These are phyloP conservation scores for Diutina mesorugosa DNA, from an alignment of 1,139 yeast genomes.

Conservation along the genomic window DNA sequence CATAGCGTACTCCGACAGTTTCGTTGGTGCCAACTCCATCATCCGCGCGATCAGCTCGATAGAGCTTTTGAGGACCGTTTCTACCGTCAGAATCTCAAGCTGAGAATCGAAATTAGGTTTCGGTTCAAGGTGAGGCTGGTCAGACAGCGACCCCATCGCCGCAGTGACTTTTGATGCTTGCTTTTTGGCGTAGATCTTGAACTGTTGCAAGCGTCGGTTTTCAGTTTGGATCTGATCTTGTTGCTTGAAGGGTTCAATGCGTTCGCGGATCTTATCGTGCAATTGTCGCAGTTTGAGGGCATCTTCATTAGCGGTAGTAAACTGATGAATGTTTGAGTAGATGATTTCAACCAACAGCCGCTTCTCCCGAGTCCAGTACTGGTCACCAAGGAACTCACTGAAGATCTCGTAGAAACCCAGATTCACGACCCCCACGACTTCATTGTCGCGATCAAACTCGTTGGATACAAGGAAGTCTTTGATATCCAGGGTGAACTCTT, in stretches of 20 bases:
- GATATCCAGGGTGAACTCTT: constrained; percentile 53
- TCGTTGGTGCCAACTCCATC: constrained; percentile 58
- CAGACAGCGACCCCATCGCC: neutral
- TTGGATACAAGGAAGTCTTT: constrained; percentile 43
- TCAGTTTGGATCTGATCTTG: neutral
- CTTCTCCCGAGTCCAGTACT: constrained; percentile 65
- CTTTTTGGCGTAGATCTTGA: neutral
- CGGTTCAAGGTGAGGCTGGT: neutral
- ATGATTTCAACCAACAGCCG: constrained; percentile 56
- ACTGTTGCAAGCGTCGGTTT: neutral
- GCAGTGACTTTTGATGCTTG: neutral
- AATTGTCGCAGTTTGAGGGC: constrained; percentile 14
- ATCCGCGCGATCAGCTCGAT: constrained; percentile 75
- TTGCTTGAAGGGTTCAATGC: neutral
- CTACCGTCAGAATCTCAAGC: constrained; percentile 29
- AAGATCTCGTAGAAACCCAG: constrained; percentile 65
- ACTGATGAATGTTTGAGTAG: constrained; percentile 33
- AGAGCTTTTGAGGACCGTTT: constrained; percentile 52
- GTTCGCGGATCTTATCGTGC: neutral
- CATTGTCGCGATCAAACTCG: constrained; percentile 29
- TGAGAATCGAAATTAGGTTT: neutral
- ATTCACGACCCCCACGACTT: constrained; percentile 48
- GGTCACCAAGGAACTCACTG: constrained; percentile 55
- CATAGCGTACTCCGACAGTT: constrained; percentile 49
- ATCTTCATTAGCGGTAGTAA: constrained; percentile 38